Evolutionary conservation across 495 filamentous ascomycete species (phyloP), one percentile per base, ranked within the genome.

Genomic region (Hypoxylon fragiforme): DNA sequence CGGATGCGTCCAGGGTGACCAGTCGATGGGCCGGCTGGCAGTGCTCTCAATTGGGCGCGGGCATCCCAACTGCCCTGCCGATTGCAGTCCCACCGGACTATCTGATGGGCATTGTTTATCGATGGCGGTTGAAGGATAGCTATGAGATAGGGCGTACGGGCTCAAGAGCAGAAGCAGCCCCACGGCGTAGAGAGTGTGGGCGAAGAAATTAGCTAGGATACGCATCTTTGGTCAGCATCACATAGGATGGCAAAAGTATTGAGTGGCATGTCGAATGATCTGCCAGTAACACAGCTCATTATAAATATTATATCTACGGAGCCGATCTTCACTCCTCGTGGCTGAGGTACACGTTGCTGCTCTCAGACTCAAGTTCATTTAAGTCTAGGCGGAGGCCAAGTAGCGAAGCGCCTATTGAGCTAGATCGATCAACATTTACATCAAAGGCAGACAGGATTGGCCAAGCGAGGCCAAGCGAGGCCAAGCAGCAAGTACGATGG

Each of bases 1-100:
- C 3, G 42, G 57, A 44, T 71, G 68, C 11, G 67, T 72, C 73
- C 70, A 75, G 0, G 71, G 71, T 22, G 66, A 60, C 62, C 62
- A 70, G 44, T 59, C 50, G 8, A 64, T 40, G 1, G 64, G 61
- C 19, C 54, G 34, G 1, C 39, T 12, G 11, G 46, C 34, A 35
- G 31, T 50, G 24, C 11, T 43, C 20, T 67, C 66, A 15, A 66
- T 53, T 18, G 50, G 64, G 1, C 37, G 50, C n/a, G 65, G 60
- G 26, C 62, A 70, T 43, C 56, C 57, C n/a, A 62, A 16, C 12
- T 52, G 50, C 9, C 32, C 34, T 20, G 58, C 53, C 7, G 39
- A 28, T 28, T 58, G 59, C 28, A 66, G 28, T 20, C 15, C 46
- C 4, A 16, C 22, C 5, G 62, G 62, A 8, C 51, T 35, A 21